Conservation (phyloP, 2,329 filamentous ascomycete species). For the Trichoderma simmonsii region DNA sequence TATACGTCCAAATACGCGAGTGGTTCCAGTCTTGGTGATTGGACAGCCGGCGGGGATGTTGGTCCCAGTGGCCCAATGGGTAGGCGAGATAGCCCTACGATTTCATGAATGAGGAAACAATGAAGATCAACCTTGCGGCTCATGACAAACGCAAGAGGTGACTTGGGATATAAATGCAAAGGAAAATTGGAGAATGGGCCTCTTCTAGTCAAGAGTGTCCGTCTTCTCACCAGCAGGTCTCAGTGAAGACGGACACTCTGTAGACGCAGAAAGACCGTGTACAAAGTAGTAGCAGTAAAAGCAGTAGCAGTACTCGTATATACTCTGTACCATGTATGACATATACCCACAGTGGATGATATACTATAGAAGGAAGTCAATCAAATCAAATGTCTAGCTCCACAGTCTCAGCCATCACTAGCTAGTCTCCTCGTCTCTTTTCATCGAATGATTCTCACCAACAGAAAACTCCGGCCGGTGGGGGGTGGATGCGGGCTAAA, state of each 20-base stretch:
- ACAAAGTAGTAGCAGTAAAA: background rate
- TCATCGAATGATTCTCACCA: background rate
- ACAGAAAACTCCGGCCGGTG: background rate
- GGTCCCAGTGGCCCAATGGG: conserved; percentile 30
- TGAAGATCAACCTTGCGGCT: background rate
- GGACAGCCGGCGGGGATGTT: conserved; percentile 52
- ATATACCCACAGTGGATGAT: background rate
- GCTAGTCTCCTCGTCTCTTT: background rate
- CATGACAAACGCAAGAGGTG: background rate
- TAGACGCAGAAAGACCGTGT: background rate
- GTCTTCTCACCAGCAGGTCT: background rate
- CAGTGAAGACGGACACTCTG: background rate
- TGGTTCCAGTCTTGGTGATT: conserved; percentile 45
- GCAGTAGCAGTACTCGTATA: background rate
- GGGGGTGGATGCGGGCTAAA: background rate
- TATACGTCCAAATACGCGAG: conserved; percentile 48
- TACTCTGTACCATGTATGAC: conserved; percentile 1
- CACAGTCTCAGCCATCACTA: background rate
- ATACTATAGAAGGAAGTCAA: background rate
- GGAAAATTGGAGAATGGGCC: background rate
- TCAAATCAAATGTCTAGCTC: background rate
- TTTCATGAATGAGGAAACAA: background rate
- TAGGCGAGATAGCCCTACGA: conserved; percentile 30
- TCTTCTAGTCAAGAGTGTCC: background rate
- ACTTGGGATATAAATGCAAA: background rate